Percentiles rank a stretch among this genome's conserved stretches.
Conservation (phyloP, 2,329 filamentous ascomycete genomes). For the Colletotrichum tropicale region DNA sequence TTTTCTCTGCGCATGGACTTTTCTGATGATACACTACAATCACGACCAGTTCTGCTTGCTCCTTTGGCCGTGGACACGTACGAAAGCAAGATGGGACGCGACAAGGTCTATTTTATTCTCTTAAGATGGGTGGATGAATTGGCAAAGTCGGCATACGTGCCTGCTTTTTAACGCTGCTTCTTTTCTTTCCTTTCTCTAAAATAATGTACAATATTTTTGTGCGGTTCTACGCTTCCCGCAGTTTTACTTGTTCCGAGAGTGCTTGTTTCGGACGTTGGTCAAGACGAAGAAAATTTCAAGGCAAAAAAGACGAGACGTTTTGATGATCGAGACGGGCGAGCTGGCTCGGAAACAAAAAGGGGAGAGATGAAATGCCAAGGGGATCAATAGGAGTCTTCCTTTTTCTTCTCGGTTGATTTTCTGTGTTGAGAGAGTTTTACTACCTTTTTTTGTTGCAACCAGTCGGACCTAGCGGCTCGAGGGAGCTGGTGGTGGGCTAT, state of each 20-base stretch:
- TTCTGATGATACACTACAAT: slow-evolving; percentile 17
- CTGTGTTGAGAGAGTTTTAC: background rate
- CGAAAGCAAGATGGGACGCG: background rate
- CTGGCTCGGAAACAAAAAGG: background rate
- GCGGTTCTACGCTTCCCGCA: background rate
- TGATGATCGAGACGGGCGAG: slow-evolving; percentile 11
- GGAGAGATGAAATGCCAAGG: background rate
- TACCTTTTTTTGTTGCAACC: background rate
- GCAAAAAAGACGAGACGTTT: background rate
- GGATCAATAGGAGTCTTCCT: background rate
- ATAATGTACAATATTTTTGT: slow-evolving; percentile 23
- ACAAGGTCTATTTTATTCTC: background rate
- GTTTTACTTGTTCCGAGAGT: background rate
- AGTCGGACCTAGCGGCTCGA: background rate
- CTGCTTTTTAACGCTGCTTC: background rate
- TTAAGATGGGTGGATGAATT: slow-evolving; percentile 3
- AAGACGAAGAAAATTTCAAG: background rate
- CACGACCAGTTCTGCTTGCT: slow-evolving; percentile 1
- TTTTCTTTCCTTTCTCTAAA: slow-evolving; percentile 8
- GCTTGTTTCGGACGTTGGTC: background rate
- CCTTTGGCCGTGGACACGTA: background rate
- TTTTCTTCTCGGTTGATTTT: background rate
- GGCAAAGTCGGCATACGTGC: background rate
- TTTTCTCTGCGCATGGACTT: background rate
- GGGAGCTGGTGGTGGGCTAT: background rate